These are phyloP conservation scores for Porphyra umbilicalis DNA, from an alignment of 31 red algal genomes.

Conservation along the genomic window DNA sequence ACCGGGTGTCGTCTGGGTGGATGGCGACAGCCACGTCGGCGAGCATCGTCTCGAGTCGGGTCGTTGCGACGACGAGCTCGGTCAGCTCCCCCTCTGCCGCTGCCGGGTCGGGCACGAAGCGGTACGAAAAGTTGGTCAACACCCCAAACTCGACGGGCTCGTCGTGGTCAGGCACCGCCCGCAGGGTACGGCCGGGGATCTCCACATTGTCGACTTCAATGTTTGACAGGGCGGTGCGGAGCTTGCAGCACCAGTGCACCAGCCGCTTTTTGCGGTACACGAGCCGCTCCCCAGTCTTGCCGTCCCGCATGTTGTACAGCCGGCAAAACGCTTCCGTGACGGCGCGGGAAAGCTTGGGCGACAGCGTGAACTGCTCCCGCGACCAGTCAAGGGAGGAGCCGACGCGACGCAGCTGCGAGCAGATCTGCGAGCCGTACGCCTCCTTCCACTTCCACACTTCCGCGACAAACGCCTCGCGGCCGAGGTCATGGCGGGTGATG, in stretches of 20 bases:
- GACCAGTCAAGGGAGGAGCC: slow-evolving; percentile 93
- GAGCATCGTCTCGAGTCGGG: slow-evolving; percentile 97
- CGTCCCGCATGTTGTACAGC: slow-evolving; percentile 48
- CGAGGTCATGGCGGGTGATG: slow-evolving; percentile 61
- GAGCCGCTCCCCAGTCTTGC: slow-evolving; percentile 30
- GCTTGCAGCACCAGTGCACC: slow-evolving; percentile 87
- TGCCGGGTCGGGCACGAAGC: slow-evolving; percentile 14
- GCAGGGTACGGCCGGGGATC: slow-evolving; percentile 62
- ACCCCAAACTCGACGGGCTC: slow-evolving; percentile 84
- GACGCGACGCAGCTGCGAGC: slow-evolving; percentile 76
- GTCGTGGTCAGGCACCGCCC: slow-evolving; percentile 74
- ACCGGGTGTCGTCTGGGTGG: slow-evolving; percentile 87
- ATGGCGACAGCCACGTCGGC: slow-evolving; percentile 98
- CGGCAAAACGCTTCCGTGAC: slow-evolving; percentile 89
- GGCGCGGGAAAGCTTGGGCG: slow-evolving; percentile 53
- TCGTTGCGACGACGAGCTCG: slow-evolving; percentile 88
- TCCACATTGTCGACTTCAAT: slow-evolving; percentile 97
- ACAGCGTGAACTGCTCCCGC: slow-evolving; percentile 94
- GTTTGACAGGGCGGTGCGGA: slow-evolving; percentile 88
- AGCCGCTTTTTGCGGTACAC: slow-evolving; percentile 94
- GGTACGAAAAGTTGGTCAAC: slow-evolving; percentile 86
- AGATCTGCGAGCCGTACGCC: slow-evolving; percentile 86
- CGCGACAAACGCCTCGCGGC: slow-evolving; percentile 78
- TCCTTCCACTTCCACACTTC: slow-evolving; percentile 96
- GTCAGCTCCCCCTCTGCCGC: slow-evolving; percentile 16